Evolutionary conservation across 768 basidiomycete species (phyloP).

Genomic region (Suillus subluteus): DNA sequence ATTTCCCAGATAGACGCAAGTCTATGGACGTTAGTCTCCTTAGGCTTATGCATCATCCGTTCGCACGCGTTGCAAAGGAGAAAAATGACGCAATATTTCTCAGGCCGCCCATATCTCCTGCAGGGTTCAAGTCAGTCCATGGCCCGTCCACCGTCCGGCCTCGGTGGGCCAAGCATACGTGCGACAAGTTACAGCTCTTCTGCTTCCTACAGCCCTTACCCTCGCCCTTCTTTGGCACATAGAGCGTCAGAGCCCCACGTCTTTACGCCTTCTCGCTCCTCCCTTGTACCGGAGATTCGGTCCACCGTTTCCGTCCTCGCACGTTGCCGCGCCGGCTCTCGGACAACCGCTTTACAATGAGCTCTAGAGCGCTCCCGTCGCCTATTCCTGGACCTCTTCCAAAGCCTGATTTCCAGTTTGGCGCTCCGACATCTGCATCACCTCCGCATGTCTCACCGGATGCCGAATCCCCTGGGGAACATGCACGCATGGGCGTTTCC

Average conservation of each 20-base stretch:
- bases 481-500: conserved; percentile 49
- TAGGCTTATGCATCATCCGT: conserved; percentile 53
- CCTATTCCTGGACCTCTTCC: conserved; percentile 60
- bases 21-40: conserved; percentile 49
- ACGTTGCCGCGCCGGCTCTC: conserved; percentile 34
- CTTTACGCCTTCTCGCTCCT: conserved; percentile 40
- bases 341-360: conserved; percentile 53
- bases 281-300: conserved; percentile 29
- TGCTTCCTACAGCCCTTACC: conserved; percentile 43
- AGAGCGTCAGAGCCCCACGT: conserved; percentile 39
- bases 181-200: conserved; percentile 41
- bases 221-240: conserved; percentile 33
- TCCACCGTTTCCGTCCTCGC: conserved; percentile 16
- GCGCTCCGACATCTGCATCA: conserved; percentile 52
- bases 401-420: conserved; percentile 65
- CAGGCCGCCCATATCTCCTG: conserved; percentile 37
- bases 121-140: conserved; percentile 37
- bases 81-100: conserved; percentile 38
- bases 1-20: conserved; percentile 41
- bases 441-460: conserved; percentile 56
- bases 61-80: conserved; percentile 36
- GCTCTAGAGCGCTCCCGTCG: conserved; percentile 51
- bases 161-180: conserved; percentile 39
- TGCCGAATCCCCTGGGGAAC: conserved; percentile 29
- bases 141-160: conserved; percentile 40